Evolutionary conservation across 139 green algal genomes (phyloP).

Genomic region (Tetraselmis striata): DNA sequence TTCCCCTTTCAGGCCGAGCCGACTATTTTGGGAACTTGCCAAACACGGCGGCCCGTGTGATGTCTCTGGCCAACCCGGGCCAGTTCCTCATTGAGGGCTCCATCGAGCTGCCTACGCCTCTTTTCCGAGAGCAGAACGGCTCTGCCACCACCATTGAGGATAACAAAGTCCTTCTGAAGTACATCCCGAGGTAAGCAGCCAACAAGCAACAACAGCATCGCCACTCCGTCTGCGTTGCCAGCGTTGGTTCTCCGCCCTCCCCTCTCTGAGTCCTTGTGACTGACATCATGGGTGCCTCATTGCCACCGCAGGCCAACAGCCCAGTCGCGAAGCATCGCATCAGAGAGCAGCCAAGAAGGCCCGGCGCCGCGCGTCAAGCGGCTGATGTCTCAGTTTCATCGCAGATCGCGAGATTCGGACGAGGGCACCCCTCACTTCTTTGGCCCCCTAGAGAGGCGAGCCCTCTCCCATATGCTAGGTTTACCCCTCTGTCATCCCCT

Average conservation of each 20-base stretch:
- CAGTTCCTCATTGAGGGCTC: slow-evolving; percentile 50
- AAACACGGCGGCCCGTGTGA: slow-evolving; percentile 69
- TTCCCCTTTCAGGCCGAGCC: slow-evolving; percentile 61
- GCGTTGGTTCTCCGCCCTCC: too few species aligned
- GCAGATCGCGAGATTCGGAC: background rate
- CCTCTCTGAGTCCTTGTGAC: too few species aligned
- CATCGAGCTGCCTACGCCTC: background rate
- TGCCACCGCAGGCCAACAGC: background rate
- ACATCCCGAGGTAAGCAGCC: background rate
- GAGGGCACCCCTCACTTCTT: background rate
- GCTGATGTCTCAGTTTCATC: background rate
- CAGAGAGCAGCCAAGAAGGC: too few species aligned
- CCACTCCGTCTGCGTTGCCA: too few species aligned
- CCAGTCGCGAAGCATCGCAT: background rate
- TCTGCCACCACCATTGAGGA: background rate
- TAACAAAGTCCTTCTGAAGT: background rate
- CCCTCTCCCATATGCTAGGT: background rate
- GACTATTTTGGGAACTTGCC: slow-evolving; percentile 77
- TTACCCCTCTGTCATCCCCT: too few species aligned
- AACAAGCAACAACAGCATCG: too few species aligned
- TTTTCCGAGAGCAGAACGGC: background rate
- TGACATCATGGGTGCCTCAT: too few species aligned
- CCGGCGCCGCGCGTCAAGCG: background rate
- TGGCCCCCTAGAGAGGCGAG: background rate
- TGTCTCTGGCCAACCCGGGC: slow-evolving; percentile 51